phyloP scores from a whole-genome alignment of 495 filamentous ascomycete genomes.

The Podospora australis region DNA sequence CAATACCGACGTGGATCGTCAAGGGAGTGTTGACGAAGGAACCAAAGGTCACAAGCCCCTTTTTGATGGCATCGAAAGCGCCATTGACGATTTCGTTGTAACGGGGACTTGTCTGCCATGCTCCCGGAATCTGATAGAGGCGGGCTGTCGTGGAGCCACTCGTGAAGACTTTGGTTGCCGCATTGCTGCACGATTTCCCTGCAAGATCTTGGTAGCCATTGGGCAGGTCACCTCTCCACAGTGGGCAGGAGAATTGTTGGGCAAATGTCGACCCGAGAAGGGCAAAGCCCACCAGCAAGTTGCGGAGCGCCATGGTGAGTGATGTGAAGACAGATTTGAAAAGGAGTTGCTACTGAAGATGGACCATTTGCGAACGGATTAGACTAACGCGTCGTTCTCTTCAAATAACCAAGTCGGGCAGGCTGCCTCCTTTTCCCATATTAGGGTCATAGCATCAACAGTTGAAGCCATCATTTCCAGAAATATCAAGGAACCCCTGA shows the following conservation, averaged over 20 bases:
- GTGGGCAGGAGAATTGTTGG: background rate
- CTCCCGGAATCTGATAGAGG: background rate
- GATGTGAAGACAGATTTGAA: too few species aligned
- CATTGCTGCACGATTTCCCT: background rate
- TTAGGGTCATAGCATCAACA: too few species aligned
- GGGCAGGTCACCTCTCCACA: background rate
- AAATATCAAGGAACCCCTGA: too few species aligned
- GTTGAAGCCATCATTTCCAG: too few species aligned
- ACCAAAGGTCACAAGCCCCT: background rate
- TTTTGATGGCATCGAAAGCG: background rate
- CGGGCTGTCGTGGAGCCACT: background rate
- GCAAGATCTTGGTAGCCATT: background rate
- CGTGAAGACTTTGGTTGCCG: background rate
- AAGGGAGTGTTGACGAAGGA: background rate
- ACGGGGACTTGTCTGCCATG: background rate
- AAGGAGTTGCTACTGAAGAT: too few species aligned
- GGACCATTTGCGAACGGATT: too few species aligned
- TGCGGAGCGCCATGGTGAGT: too few species aligned
- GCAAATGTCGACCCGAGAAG: too few species aligned
- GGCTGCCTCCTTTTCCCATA: too few species aligned
- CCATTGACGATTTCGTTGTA: background rate
- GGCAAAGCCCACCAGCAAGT: too few species aligned
- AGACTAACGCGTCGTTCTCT: too few species aligned
- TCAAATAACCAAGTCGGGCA: too few species aligned
- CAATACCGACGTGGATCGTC: background rate